Conservation (phyloP, 83 land plant genomes). For the Diphasiastrum complanatum region DNA sequence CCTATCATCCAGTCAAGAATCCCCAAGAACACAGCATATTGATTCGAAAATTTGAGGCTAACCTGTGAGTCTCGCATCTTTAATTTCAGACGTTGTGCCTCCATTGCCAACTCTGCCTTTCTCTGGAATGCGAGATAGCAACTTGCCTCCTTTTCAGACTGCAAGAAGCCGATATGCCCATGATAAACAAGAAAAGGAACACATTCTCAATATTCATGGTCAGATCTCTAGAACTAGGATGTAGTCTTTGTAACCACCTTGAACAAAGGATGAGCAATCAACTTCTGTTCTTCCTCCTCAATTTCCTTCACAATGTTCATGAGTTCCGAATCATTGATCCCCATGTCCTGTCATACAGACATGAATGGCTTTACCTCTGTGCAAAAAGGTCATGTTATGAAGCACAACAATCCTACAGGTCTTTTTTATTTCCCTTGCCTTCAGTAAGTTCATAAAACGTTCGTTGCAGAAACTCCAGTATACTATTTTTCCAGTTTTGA, state of each 20-base stretch:
- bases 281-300: conserved; percentile 66
- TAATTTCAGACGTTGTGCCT: conserved; percentile 67
- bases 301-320: conserved; percentile 57
- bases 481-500: too few species aligned
- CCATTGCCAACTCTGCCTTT: conserved; percentile 75
- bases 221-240: neutral
- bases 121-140: conserved; percentile 62
- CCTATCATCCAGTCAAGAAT: too few species aligned
- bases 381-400: too few species aligned
- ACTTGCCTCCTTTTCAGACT: conserved; percentile 62
- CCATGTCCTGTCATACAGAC: conserved; percentile 67
- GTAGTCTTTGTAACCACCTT: conserved; percentile 41
- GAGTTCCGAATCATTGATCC: conserved; percentile 75
- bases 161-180: conserved; percentile 7
- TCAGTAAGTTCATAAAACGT: too few species aligned
- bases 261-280: conserved; percentile 65
- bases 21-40: too few species aligned
- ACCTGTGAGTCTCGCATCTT: conserved; percentile 98
- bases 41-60: too few species aligned
- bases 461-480: too few species aligned
- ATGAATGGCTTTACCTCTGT: neutral
- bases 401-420: too few species aligned
- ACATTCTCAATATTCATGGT: neutral
- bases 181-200: neutral
- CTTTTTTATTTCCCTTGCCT: too few species aligned